Base-by-base conservation (phyloP, 2,329 filamentous ascomycete species). In the Botryotinia calthae region DNA sequence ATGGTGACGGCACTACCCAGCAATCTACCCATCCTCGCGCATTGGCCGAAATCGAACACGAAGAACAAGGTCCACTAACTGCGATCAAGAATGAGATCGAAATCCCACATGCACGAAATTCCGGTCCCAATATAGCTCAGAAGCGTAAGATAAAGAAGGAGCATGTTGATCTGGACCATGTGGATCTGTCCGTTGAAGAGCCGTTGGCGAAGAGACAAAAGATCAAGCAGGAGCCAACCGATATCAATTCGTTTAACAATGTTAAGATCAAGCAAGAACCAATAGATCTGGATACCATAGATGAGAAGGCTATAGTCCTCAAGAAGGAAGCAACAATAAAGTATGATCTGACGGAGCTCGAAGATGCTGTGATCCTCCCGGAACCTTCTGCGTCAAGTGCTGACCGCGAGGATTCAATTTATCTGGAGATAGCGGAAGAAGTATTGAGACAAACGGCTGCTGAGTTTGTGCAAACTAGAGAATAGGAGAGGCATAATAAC, bases 91-190 rank as follows among this genome's bases (percentile, higher is more conserved):
- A 44, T 16, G 40, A 63, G 16, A 8, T 42, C 34, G 3, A 34
- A 34, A 34, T 5, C 34, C 34, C 34, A 34, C n/a, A n/a, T n/a
- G n/a, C n/a, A n/a, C 46, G 25, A 31, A 14, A 25, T 18, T 20
- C 18, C 31, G 1, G 1, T 1, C 2, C 10, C 25, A 44, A 6
- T 5, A 10, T 25, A 18, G 12, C 0, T 4, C 40, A 20, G 4
- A n/a, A 51, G 31, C 12, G 7, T 8, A 18, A 16, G 2, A 37
- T n/a, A 34, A 51, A 65, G 20, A 4, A n/a, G 42, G 31, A 28
- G 48, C 31, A 22, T 18, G 1, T 18, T n/a, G 16, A 54, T 34
- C 1, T 22, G 4, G 46, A 28, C 8, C 2, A 16, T 34, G 28
- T 25, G 2, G 9, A 42, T 16, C 7, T 31, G 18, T 1, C 40